These are phyloP conservation scores for Discostella stelligera DNA, from an alignment of 352 stramenopile genomes.

Conservation along the genomic window DNA sequence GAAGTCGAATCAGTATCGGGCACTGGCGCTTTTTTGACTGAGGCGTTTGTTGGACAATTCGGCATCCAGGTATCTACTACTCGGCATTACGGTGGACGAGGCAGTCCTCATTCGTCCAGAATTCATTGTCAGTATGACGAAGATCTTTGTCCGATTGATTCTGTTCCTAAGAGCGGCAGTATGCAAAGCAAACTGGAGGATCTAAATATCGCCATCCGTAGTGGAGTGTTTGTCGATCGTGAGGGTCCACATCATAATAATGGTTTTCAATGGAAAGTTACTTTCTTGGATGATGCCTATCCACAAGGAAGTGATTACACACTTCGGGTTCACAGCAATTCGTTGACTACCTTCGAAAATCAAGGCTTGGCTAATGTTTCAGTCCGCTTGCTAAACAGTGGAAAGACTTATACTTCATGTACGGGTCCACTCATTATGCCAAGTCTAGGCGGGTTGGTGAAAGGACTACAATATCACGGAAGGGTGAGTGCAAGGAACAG, in stretches of 20 bases:
- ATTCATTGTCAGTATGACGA: slow-evolving; percentile 63
- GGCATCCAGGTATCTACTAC: slow-evolving; percentile 54
- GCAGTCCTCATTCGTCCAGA: slow-evolving; percentile 50
- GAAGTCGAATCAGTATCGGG: slow-evolving; percentile 53
- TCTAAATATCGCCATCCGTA: slow-evolving; percentile 51
- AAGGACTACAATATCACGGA: slow-evolving; percentile 90
- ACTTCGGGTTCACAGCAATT: slow-evolving; percentile 62
- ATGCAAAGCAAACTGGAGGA: slow-evolving; percentile 73
- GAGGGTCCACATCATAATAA: slow-evolving; percentile 62
- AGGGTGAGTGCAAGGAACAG: slow-evolving; percentile 91
- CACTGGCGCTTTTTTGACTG: slow-evolving; percentile 40
- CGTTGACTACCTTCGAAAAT: slow-evolving; percentile 58
- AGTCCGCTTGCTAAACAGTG: slow-evolving; percentile 62
- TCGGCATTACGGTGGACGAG: slow-evolving; percentile 61
- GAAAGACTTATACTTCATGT: slow-evolving; percentile 84
- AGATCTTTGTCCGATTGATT: slow-evolving; percentile 43
- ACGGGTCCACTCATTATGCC: slow-evolving; percentile 86
- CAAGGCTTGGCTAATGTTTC: slow-evolving; percentile 80
- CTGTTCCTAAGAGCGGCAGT: slow-evolving; percentile 57
- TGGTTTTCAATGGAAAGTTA: slow-evolving; percentile 88
- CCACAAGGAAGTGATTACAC: slow-evolving; percentile 83
- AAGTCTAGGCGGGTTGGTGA: slow-evolving; percentile 84
- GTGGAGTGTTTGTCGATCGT: slow-evolving; percentile 84
- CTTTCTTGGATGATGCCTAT: slow-evolving; percentile 86
- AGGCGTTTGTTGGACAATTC: slow-evolving; percentile 45